phyloP scores from a whole-genome alignment of 73 alveolate genomes.

The Stentor coeruleus region DNA sequence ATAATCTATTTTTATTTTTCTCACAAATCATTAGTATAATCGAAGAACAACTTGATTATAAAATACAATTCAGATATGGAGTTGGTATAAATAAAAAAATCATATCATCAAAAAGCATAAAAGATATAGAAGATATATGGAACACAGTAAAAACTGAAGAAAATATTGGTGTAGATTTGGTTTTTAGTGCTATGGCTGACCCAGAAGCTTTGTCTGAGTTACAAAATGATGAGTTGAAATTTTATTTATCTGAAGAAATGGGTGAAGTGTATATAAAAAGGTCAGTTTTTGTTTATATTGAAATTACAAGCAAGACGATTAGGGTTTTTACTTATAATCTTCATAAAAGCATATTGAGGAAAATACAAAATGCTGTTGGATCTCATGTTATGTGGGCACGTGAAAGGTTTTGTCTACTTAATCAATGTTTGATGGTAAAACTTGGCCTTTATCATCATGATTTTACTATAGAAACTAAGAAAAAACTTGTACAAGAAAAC shows the following conservation, averaged over 20 bases:
- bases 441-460: conserved; percentile 16
- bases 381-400: not conserved
- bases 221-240: not conserved
- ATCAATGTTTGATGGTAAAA: not conserved
- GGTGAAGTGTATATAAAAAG: not conserved
- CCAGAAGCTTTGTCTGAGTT: not conserved
- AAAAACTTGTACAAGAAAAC: not conserved
- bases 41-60: not conserved
- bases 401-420: not conserved
- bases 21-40: not conserved
- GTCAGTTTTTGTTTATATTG: not conserved
- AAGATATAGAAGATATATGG: not conserved
- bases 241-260: not conserved
- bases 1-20: not conserved
- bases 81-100: not conserved
- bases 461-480: not conserved
- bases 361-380: not conserved
- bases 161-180: not conserved
- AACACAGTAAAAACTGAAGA: not conserved
- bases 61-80: not conserved
- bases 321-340: not conserved
- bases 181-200: not conserved
- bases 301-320: not conserved
- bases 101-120: not conserved
- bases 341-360: not conserved